phyloP scores from a whole-genome alignment of 176 grass and related monocot genomes.

The bread wheat (Triticum aestivum) region IWGSC_CS_RefSeq_v2.1 NC_057805.1:85181909-85182408 shows the following conservation, averaged over 20 bases:
- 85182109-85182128: constrained; percentile 8
- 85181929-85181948: constrained; percentile 10
- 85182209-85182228: neutral
- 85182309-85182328: neutral
- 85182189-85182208: neutral
- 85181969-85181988: constrained; percentile 1
- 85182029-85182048: neutral
- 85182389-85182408: neutral
- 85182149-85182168: neutral
- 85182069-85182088: constrained; percentile 14
- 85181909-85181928: constrained; percentile 7
- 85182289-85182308: neutral
- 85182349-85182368: neutral
- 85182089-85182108: neutral
- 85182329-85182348: neutral
- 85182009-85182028: constrained; percentile 22
- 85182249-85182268: neutral
- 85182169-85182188: neutral
- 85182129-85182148: neutral
- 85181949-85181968: constrained; percentile 17
- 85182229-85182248: neutral
- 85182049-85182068: neutral
- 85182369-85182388: neutral
- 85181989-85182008: constrained; percentile 21
- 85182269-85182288: neutral